These are phyloP conservation scores for Paramecium sexaurelia DNA, from an alignment of 73 alveolate species.

Conservation along the genomic window DNA sequence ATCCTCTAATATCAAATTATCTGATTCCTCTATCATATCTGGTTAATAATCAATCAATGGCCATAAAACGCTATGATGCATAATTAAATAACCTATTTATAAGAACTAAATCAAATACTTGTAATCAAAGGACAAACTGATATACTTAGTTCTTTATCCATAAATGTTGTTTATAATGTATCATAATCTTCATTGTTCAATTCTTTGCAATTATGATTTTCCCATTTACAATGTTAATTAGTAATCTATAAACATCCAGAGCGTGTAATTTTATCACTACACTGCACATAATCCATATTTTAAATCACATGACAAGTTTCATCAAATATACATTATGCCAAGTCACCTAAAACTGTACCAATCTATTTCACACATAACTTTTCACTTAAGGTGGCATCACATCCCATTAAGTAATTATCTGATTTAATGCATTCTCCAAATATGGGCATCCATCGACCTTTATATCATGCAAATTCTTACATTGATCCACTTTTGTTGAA, in stretches of 20 bases:
- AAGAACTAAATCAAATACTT: neutral
- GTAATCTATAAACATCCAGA: conserved; percentile 34
- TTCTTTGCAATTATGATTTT: neutral
- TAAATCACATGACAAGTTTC: neutral
- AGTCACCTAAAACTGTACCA: conserved; percentile 17
- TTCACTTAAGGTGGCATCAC: conserved; percentile 31
- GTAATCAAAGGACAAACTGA: conserved; percentile 49
- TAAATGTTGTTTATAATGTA: neutral
- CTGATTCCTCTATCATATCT: conserved; percentile 16
- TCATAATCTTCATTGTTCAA: neutral
- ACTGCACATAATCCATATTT: neutral
- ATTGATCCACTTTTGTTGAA: conserved; percentile 19
- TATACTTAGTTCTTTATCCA: conserved; percentile 8
- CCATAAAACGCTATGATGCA: conserved; percentile 34
- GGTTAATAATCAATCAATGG: neutral
- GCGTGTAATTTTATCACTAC: neutral
- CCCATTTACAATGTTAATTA: conserved; percentile 22
- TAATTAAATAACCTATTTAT: neutral
- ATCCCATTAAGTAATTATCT: conserved; percentile 35
- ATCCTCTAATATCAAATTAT: neutral
- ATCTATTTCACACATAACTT: conserved; percentile 1
- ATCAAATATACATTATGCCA: conserved; percentile 28
- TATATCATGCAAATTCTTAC: neutral
- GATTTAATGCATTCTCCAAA: neutral
- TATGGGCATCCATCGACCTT: conserved; percentile 27